Base-by-base conservation (phyloP, 768 basidiomycete genomes). In the Cantharellus anzutake region DNA sequence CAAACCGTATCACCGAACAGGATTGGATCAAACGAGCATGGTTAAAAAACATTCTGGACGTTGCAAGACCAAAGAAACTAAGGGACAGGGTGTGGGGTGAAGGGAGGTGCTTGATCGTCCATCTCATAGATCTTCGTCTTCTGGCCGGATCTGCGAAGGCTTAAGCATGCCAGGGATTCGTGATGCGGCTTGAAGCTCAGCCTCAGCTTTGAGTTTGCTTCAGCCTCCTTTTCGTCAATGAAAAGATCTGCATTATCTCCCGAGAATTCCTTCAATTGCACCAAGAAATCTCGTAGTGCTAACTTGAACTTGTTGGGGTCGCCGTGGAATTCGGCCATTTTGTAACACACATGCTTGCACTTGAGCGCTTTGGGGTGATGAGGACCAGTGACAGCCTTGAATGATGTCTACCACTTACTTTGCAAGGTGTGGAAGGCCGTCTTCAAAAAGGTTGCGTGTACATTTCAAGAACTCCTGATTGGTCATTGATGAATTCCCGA, bases 91-190 rank as follows among this genome's bases (percentile, higher is more conserved):
- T 29, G 20, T 29, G 20, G 20, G 29, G 44, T 29, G 11, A 48
- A 48, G 11, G 29, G 11, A 48, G 29, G 44, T 11, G 29, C 44
- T 11, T 48, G 44, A 48, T 11, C 44, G 44, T 48, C 29, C 44
- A 11, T 48, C 20, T 57, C 56, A 71, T 56, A 70, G 61, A 64
- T 93, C 90, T 72, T 86, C 87, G 20, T 29, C 20, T 73, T 94
- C 92, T 68, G 93, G 89, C 7, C 38, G 11, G 69, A 97, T 68
- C 71, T 93, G 89, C 65, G 84, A 86, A 44, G 92, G 93, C 71
- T 96, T 96, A 70, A 97, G 78, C 86, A 97, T 86, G 44, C 96
- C 96, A n/a, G 93, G 94, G 62, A 98, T 90, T 64, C 87, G 80
- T 78, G 88, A 86, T 35, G 92, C 91, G 42, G 84, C 79, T 72